phyloP scores from a whole-genome alignment of 306 rosid species.

The Lotus japonicus region DNA sequence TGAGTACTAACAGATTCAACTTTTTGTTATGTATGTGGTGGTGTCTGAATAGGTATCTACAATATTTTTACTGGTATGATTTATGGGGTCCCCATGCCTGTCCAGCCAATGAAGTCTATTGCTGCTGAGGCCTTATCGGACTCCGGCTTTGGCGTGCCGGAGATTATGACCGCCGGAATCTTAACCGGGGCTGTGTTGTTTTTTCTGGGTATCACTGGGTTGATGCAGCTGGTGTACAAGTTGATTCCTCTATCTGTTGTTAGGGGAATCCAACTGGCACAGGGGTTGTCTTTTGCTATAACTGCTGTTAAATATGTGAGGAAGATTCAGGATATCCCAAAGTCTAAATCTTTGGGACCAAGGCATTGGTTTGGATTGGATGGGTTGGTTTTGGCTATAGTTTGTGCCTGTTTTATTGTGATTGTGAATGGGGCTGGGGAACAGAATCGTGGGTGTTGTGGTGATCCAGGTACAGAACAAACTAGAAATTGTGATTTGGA shows the following conservation, averaged over 20 bases:
- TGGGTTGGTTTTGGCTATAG: background rate
- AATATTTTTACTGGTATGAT: conserved; percentile 1
- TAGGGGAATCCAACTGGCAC: conserved; percentile 12
- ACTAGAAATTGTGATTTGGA: too few relatives aligned
- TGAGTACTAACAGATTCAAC: too few relatives aligned
- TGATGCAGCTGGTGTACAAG: background rate
- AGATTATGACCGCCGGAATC: conserved; percentile 6
- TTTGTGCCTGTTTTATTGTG: background rate
- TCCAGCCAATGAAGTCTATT: background rate
- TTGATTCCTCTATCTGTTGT: conserved; percentile 4
- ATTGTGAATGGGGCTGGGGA: conserved; percentile 6
- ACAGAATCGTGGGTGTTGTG: background rate
- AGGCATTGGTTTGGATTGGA: background rate
- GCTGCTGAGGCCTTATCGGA: background rate
- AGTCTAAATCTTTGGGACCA: background rate
- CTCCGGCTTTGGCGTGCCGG: background rate
- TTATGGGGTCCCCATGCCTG: background rate
- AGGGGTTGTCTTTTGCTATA: background rate
- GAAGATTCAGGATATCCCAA: background rate
- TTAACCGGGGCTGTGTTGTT: background rate
- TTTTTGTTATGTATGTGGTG: too few relatives aligned
- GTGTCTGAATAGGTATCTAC: background rate
- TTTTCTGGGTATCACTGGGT: background rate
- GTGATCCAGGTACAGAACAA: background rate
- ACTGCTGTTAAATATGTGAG: conserved; percentile 2